A percentile compares a stretch with the other conserved stretches of the same genome.
phyloP scores from a whole-genome alignment of 1,284 basidiomycete species.

The Pseudozyma tsukubaensis region DNA sequence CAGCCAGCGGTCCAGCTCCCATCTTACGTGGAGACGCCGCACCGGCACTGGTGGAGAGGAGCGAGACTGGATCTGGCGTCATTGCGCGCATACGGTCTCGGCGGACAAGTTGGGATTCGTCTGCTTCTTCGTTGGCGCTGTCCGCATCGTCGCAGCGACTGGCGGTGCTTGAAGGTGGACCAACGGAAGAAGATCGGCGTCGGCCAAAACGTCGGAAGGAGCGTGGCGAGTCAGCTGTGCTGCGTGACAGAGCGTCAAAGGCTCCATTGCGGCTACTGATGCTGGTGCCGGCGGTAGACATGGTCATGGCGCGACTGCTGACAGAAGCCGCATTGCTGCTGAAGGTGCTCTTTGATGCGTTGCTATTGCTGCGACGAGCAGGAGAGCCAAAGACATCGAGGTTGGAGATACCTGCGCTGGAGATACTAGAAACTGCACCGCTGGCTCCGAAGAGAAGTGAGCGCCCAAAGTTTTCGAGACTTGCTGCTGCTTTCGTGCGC shows the following conservation, averaged over 20 bases:
- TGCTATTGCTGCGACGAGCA: constrained; percentile 51
- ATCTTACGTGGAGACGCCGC: constrained; percentile 8
- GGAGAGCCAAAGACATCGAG: constrained; percentile 57
- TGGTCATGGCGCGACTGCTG: constrained; percentile 51
- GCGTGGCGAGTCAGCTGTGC: constrained; percentile 25
- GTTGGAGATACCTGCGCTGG: constrained; percentile 40
- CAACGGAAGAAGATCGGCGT: constrained; percentile 38
- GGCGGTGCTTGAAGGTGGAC: constrained; percentile 25
- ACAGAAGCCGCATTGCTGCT: constrained; percentile 42
- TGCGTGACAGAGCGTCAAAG: constrained; percentile 21
- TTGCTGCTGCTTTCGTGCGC: constrained; percentile 51
- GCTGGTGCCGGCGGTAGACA: constrained; percentile 55
- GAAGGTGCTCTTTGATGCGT: constrained; percentile 51
- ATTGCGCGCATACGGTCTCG: constrained; percentile 17
- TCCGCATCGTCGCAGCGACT: constrained; percentile 16
- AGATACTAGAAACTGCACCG: constrained; percentile 37
- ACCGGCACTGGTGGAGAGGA: constrained; percentile 22
- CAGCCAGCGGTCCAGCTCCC: constrained; percentile 1
- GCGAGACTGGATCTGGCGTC: constrained; percentile 33
- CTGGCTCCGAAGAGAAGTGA: constrained; percentile 49
- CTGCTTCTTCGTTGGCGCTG: constrained; percentile 30
- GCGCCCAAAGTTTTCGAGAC: constrained; percentile 56
- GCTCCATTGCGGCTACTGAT: constrained; percentile 52
- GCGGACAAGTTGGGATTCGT: neutral
- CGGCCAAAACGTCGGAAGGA: constrained; percentile 33